Percentiles rank a stretch among this genome's conserved stretches.
Conservation (phyloP, 2,329 filamentous ascomycete genomes). For the Fonsecaea nubica region DNA sequence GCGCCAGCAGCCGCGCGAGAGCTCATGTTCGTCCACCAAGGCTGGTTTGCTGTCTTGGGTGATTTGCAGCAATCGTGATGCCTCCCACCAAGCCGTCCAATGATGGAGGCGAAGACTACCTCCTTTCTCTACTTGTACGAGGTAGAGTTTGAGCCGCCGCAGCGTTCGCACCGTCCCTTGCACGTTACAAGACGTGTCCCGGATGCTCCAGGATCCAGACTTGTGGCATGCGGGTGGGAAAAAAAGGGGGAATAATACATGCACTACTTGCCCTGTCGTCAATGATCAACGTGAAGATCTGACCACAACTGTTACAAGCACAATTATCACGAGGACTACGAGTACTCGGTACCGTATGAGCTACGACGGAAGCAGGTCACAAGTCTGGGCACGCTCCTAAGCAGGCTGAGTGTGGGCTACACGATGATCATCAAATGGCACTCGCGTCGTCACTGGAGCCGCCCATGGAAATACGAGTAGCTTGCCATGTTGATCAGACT, state of each 20-base stretch:
- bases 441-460: neutral
- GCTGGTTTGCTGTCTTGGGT: neutral
- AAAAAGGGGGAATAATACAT: neutral
- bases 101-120: neutral
- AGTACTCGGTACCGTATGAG: no score
- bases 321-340: no score
- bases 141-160: neutral
- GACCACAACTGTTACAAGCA: no score
- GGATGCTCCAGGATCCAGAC: neutral
- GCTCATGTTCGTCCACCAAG: neutral
- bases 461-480: neutral
- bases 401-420: neutral
- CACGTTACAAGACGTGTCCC: neutral
- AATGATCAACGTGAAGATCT: neutral
- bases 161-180: neutral
- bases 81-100: neutral
- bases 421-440: neutral
- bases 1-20: conserved; percentile 5
- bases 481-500: neutral
- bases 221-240: neutral
- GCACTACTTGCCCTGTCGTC: neutral
- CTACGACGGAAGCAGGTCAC: neutral
- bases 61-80: conserved; percentile 2
- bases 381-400: neutral
- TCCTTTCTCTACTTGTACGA: neutral